Evolutionary conservation across 805 yeast species (phyloP), one percentile per base, ranked within the genome.

Genomic region (Saturnispora besseyi): DNA sequence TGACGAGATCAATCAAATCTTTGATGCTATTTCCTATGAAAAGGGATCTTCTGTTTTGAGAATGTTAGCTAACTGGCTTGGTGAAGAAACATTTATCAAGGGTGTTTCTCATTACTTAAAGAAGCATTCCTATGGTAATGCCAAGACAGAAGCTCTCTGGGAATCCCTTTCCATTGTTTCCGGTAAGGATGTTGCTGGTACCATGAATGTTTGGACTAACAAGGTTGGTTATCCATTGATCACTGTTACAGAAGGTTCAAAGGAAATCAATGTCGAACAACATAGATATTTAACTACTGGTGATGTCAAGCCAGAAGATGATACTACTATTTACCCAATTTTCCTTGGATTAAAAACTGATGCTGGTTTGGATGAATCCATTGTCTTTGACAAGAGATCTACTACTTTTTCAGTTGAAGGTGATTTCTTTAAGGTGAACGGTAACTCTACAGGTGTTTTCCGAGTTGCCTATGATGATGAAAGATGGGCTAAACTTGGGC

Each of bases 1-100:
- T 7, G 79, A 81, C 57, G 91, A 87, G 61, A 82, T 87, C 52
- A 83, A 83, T 60, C 91, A 87, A 70, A 80, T 86, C 29, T 87
- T 87, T 61, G 96, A 87, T 62, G 83, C 83, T 38, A 87, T 87
- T 52, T 85, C 95, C 5, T 87, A 87, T 65, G 72, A 81, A 55
- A 87, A 87, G 69, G 95, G 95, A 48, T 83, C 89, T 4, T 80
- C 91, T 28, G 75, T 83, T 13, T 76, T 87, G 54, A 74, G 81
- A 63, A 87, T 87, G 95, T 70, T 86, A 50, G 79, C 90, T 38
- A 77, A 76, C 55, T 80, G 78, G 71, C 66, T 87, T 49, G 90
- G 93, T 45, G 80, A 75, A 53, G 88, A 81, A 13, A 68, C 65
- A 7, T 87, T 87, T 65, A 73, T 87, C 55, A 74, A 75, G 58